Evolutionary conservation across 257 asterid species (phyloP).

Genomic region (Coffea eugenioides): DNA sequence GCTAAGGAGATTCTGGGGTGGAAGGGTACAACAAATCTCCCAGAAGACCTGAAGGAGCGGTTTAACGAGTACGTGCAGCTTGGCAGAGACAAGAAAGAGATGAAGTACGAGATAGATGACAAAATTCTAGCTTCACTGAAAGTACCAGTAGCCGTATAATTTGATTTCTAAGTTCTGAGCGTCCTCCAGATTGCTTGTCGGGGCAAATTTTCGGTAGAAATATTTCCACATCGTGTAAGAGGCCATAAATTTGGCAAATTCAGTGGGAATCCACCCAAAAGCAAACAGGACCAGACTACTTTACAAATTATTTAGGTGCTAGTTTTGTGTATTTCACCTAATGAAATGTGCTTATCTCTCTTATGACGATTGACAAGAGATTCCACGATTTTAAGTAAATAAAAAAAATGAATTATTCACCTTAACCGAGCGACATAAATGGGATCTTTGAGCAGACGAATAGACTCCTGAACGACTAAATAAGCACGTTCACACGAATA

Average conservation of each 20-base stretch:
- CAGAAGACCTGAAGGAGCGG: constrained; percentile 80
- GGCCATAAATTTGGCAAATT: not conserved
- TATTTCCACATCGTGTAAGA: not conserved
- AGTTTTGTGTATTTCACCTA: not conserved
- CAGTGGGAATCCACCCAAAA: not conserved
- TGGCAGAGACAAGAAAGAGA: constrained; percentile 89
- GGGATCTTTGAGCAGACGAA: not conserved
- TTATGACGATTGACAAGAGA: not conserved
- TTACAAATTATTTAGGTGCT: not conserved
- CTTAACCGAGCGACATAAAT: not conserved
- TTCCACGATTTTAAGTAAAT: not conserved
- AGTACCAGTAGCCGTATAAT: constrained; percentile 69
- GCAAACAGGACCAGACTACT: not conserved
- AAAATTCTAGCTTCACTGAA: constrained; percentile 80
- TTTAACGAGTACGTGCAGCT: constrained; percentile 76
- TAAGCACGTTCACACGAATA: not conserved
- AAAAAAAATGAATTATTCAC: not conserved
- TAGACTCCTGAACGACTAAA: not conserved
- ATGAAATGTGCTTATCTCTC: not conserved
- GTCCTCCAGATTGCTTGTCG: not conserved
- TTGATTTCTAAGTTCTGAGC: not conserved
- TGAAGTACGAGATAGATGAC: constrained; percentile 77
- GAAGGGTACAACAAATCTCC: constrained; percentile 69
- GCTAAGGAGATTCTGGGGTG: constrained; percentile 92
- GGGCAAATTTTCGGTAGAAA: not conserved